A percentile compares a stretch with the other conserved stretches of the same genome.
These are phyloP conservation scores for Boletus subparvulus DNA, from an alignment of 768 basidiomycete genomes.

Conservation along the genomic window DNA sequence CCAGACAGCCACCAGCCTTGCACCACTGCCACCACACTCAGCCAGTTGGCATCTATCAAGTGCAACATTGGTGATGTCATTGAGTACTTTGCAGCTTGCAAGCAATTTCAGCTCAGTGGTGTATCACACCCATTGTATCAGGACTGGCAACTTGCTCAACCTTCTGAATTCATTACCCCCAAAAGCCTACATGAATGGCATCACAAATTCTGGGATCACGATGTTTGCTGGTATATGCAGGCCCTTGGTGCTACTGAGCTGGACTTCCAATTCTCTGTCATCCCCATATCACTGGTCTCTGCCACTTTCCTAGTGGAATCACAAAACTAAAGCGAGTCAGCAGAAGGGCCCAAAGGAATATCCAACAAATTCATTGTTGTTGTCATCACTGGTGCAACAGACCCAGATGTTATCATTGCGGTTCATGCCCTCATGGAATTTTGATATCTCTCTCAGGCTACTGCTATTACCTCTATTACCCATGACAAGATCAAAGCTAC, in stretches of 20 bases:
- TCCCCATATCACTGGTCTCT: slow-evolving; percentile 22
- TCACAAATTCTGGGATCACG: not conserved
- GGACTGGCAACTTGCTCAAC: not conserved
- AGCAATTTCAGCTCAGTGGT: not conserved
- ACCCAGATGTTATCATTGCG: slow-evolving; percentile 30
- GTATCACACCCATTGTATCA: not conserved
- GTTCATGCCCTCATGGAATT: slow-evolving; percentile 40
- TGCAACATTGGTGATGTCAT: not conserved
- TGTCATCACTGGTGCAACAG: slow-evolving; percentile 35
- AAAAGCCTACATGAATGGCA: not conserved
- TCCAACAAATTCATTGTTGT: slow-evolving; percentile 37
- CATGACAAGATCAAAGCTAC: slow-evolving; percentile 22
- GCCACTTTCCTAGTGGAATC: slow-evolving; percentile 40
- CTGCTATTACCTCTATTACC: not conserved
- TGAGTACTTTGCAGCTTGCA: not conserved
- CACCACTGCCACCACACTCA: not conserved
- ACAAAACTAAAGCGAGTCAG: slow-evolving; percentile 43
- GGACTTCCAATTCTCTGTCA: not conserved
- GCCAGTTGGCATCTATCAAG: not conserved
- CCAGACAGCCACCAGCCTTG: not conserved
- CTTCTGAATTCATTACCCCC: not conserved
- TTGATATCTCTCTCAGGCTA: slow-evolving; percentile 35
- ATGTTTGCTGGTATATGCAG: not conserved
- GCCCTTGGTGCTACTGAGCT: not conserved
- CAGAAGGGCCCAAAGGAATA: slow-evolving; percentile 38